Conservation (phyloP, 306 rosid species). For the Boehmeria nivea region DNA sequence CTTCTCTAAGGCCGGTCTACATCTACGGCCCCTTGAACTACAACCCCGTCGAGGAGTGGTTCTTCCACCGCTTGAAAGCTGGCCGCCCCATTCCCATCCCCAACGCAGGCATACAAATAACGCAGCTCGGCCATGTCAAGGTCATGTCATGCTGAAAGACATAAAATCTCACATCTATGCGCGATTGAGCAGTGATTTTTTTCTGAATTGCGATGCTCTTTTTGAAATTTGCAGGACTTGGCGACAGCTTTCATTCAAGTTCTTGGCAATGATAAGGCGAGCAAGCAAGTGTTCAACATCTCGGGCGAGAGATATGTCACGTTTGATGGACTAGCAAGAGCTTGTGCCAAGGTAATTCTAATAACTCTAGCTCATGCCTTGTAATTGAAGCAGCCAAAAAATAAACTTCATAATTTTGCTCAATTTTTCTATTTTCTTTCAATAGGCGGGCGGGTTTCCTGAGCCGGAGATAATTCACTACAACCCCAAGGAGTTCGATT, state of each 20-base stretch:
- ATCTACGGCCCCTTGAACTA: slow-evolving; percentile 95
- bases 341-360: slow-evolving; percentile 80
- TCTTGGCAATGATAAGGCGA: slow-evolving; percentile 84
- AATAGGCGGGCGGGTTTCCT: slow-evolving; percentile 89
- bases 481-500: slow-evolving; percentile 86
- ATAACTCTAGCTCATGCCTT: background rate
- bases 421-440: slow-evolving; percentile 12
- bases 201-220: slow-evolving; percentile 19
- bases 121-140: slow-evolving; percentile 97
- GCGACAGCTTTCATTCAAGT: slow-evolving; percentile 73
- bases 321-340: slow-evolving; percentile 89
- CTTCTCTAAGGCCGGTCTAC: slow-evolving; percentile 92
- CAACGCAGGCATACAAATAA: slow-evolving; percentile 73
- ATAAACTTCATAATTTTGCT: too few relatives aligned
- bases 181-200: too few relatives aligned
- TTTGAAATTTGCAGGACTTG: slow-evolving; percentile 59
- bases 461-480: slow-evolving; percentile 92
- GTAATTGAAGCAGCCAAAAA: too few relatives aligned
- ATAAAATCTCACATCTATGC: too few relatives aligned
- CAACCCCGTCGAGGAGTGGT: slow-evolving; percentile 99
- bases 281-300: slow-evolving; percentile 87
- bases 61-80: slow-evolving; percentile 94
- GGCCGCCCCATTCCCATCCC: slow-evolving; percentile 98
- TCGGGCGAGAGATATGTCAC: slow-evolving; percentile 89
- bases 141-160: slow-evolving; percentile 22